Evolutionary conservation across 805 yeast genomes (phyloP).

Genomic region (Hanseniaspora singularis): DNA sequence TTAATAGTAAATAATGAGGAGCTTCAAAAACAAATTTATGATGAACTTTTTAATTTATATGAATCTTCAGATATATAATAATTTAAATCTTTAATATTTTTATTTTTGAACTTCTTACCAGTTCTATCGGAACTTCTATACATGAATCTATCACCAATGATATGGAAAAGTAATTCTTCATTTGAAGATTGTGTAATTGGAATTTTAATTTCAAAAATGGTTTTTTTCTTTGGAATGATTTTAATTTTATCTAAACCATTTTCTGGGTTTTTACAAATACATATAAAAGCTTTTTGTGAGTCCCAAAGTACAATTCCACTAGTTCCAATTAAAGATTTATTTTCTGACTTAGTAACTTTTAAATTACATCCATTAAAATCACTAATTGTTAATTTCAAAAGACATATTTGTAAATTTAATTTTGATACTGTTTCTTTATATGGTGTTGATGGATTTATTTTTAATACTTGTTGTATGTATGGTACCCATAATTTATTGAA

Average conservation of each 20-base stretch:
- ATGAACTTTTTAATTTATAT: conserved; percentile 16
- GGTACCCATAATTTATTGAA: conserved; percentile 55
- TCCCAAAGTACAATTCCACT: conserved; percentile 78
- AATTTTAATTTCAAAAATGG: conserved; percentile 45
- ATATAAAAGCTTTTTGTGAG: conserved; percentile 51
- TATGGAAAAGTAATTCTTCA: conserved; percentile 39
- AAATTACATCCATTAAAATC: conserved; percentile 72
- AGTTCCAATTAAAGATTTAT: conserved; percentile 45
- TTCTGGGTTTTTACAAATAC: conserved; percentile 38
- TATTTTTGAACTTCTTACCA: conserved; percentile 73
- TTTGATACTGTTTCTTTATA: conserved; percentile 16
- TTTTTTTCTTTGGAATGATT: conserved; percentile 54
- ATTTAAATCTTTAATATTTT: conserved; percentile 50
- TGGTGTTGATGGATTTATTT: conserved; percentile 19
- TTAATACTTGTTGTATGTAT: conserved; percentile 49
- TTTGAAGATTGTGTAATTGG: conserved; percentile 23
- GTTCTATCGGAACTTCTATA: conserved; percentile 70
- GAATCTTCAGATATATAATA: conserved; percentile 20
- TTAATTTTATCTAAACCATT: conserved; percentile 50
- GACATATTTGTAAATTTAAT: conserved; percentile 25
- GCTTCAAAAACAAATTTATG: conserved; percentile 19
- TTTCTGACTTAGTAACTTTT: conserved; percentile 45
- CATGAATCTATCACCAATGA: conserved; percentile 69
- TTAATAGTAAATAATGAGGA: conserved; percentile 19
- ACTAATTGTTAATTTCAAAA: conserved; percentile 56